Evolutionary conservation across 2,329 filamentous ascomycete genomes (phyloP).

Genomic region (Pseudocercospora ulei): DNA sequence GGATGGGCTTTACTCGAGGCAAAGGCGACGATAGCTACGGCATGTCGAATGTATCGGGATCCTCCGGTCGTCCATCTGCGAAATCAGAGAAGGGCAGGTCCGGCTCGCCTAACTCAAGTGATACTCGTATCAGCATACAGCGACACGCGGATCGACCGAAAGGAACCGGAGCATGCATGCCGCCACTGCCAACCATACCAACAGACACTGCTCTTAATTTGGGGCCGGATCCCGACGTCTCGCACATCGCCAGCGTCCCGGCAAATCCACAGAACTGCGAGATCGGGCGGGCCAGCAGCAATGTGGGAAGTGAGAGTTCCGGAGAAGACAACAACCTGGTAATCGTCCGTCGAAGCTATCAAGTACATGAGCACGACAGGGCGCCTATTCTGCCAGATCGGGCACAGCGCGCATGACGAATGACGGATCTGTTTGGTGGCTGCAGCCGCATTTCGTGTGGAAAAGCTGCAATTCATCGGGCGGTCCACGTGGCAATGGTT

Average conservation of each 20-base stretch:
- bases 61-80: conserved; percentile 14
- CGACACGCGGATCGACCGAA: conserved; percentile 4
- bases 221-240: conserved; percentile 19
- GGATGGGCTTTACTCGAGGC: conserved; percentile 29
- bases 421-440: conserved; percentile 8
- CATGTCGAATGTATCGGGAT: conserved; percentile 24
- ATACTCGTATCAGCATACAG: not conserved
- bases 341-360: conserved; percentile 25
- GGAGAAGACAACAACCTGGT: conserved; percentile 25
- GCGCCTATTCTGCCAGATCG: conserved; percentile 18
- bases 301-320: conserved; percentile 19
- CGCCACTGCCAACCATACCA: not conserved
- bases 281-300: conserved; percentile 10
- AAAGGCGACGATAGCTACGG: conserved; percentile 29
- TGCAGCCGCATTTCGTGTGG: not conserved
- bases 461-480: conserved; percentile 3
- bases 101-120: conserved; percentile 9
- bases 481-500: conserved; percentile 2
- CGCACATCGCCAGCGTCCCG: conserved; percentile 6
- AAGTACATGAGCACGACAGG: conserved; percentile 24
- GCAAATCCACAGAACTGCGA: conserved; percentile 1
- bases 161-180: conserved; percentile 2
- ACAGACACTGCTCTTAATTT: conserved; percentile 15
- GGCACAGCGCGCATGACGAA: conserved; percentile 14
- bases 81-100: conserved; percentile 18